These are phyloP conservation scores for Cochlearia excelsa DNA, from an alignment of 345 rosid species.

Conservation along the genomic window DNA sequence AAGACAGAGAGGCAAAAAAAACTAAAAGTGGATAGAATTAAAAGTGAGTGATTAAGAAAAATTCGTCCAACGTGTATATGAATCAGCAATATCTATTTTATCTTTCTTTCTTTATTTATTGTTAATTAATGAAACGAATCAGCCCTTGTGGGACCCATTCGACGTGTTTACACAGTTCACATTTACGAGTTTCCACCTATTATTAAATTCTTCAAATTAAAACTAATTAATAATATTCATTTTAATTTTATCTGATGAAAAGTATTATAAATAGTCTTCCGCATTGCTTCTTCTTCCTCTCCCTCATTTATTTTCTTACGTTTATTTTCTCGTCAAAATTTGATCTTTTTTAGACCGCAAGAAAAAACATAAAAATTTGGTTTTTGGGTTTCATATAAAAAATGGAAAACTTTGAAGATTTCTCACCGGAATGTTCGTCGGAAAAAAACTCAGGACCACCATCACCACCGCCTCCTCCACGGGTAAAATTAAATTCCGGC, in stretches of 20 bases:
- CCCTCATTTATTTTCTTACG: constrained; percentile 13
- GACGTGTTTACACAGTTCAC: constrained; percentile 31
- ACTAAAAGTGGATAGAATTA: constrained; percentile 20
- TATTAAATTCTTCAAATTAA: background rate
- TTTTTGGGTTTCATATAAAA: background rate
- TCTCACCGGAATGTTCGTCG: constrained; percentile 26
- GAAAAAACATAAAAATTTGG: background rate
- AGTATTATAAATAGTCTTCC: constrained; percentile 9
- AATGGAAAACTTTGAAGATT: constrained; percentile 16
- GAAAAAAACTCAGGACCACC: constrained; percentile 7
- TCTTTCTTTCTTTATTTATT: constrained; percentile 11
- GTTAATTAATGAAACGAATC: constrained; percentile 5
- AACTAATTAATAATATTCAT: too few relatives aligned
- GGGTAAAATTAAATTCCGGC: background rate
- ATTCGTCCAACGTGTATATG: constrained; percentile 31
- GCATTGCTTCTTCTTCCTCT: constrained; percentile 9
- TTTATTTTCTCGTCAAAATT: background rate
- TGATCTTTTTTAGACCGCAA: background rate
- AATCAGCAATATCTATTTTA: constrained; percentile 20
- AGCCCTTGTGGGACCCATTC: constrained; percentile 18
- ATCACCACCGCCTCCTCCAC: constrained; percentile 19
- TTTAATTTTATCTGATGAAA: background rate
- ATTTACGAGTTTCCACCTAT: constrained; percentile 19
- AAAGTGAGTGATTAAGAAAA: constrained; percentile 32
- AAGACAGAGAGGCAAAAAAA: background rate